These are phyloP conservation scores for Nothophaeocryptopus gaeumannii DNA, from an alignment of 2,329 filamentous ascomycete species.

Conservation along the genomic window DNA sequence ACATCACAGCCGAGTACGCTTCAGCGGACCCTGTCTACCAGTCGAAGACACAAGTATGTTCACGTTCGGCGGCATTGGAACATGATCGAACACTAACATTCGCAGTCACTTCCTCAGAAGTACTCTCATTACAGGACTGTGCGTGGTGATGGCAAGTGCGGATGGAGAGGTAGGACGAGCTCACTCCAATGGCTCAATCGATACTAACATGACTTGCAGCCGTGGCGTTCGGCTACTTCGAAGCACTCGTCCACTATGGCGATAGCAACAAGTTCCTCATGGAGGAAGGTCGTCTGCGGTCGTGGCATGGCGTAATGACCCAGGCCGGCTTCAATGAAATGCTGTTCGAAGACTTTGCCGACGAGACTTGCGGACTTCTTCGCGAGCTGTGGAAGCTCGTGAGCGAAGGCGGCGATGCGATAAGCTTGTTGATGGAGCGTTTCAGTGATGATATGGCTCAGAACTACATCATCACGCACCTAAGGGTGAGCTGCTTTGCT, in stretches of 20 bases:
- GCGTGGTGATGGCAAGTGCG: conserved; percentile 91
- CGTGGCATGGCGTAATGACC: conserved; percentile 67
- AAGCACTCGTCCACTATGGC: conserved; percentile 69
- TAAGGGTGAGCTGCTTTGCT: conserved; percentile 49
- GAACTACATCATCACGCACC: conserved; percentile 80
- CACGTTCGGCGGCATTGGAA: not conserved
- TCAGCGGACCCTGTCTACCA: conserved; percentile 82
- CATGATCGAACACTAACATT: not conserved
- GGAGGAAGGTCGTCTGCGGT: conserved; percentile 70
- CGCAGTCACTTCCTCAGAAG: conserved; percentile 71
- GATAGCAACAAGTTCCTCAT: conserved; percentile 63
- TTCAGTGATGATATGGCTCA: conserved; percentile 73
- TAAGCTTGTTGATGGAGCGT: conserved; percentile 35
- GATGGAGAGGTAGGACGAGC: conserved; percentile 81
- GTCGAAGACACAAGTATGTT: conserved; percentile 77
- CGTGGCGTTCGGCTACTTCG: conserved; percentile 89
- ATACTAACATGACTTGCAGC: conserved; percentile 54
- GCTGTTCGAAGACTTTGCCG: conserved; percentile 78
- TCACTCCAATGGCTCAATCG: conserved; percentile 8
- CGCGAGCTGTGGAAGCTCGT: conserved; percentile 57
- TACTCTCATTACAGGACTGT: conserved; percentile 86
- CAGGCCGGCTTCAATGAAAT: conserved; percentile 66
- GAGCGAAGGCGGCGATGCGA: conserved; percentile 51
- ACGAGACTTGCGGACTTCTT: conserved; percentile 69
- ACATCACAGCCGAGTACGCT: conserved; percentile 81